These are phyloP conservation scores for Nowakowskiella sp. DNA, from an alignment of 192 early-diverging fungal species.

Conservation along the genomic window DNA sequence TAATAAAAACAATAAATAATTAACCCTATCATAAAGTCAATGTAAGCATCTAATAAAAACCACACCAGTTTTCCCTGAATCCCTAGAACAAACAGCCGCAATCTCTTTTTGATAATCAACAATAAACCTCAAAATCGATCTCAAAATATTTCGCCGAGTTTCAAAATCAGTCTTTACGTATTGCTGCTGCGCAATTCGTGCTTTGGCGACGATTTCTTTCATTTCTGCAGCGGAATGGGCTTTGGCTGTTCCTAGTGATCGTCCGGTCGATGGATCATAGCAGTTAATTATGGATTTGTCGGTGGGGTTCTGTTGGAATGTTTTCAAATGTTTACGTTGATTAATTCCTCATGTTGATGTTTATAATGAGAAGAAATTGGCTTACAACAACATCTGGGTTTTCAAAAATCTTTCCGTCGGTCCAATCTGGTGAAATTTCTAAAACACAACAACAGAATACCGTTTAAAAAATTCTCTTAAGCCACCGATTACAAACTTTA, in stretches of 20 bases:
- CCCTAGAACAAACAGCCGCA: slow-evolving; percentile 60
- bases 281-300: slow-evolving; percentile 59
- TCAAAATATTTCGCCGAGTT: slow-evolving; percentile 61
- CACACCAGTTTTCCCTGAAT: slow-evolving; percentile 71
- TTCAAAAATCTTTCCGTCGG: too few species aligned
- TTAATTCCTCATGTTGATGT: too few species aligned
- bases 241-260: slow-evolving; percentile 55
- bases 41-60: too few species aligned
- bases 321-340: neutral
- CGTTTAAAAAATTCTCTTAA: too few species aligned
- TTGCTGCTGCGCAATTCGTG: slow-evolving; percentile 53
- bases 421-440: too few species aligned
- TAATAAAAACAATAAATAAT: too few species aligned
- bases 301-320: slow-evolving; percentile 1
- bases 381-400: too few species aligned
- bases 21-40: too few species aligned
- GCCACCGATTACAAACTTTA: too few species aligned
- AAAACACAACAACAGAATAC: too few species aligned
- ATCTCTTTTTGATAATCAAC: slow-evolving; percentile 67
- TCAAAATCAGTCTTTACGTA: slow-evolving; percentile 68
- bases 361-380: too few species aligned
- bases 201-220: slow-evolving; percentile 40
- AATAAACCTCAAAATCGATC: slow-evolving; percentile 62
- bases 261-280: slow-evolving; percentile 80
- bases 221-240: slow-evolving; percentile 52